Evolutionary conservation across 2,329 filamentous ascomycete species (phyloP).

Genomic region (Lasiodiplodia sp.): DNA sequence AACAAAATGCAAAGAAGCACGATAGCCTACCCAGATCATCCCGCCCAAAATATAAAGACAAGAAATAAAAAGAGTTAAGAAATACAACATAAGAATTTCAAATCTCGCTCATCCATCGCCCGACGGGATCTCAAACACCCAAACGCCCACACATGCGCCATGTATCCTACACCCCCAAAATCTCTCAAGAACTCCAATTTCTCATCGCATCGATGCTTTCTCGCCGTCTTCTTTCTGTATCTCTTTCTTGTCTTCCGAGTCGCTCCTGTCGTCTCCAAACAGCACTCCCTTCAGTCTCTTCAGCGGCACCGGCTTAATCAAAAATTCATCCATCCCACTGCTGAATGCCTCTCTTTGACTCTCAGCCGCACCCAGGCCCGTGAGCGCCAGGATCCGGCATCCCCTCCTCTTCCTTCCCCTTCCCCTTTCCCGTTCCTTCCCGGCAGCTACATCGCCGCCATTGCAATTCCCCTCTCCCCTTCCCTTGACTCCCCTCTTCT

Average conservation of each 20-base stretch:
- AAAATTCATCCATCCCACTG: conserved; percentile 55
- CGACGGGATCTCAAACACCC: neutral
- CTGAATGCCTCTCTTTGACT: conserved; percentile 53
- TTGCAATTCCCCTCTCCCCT: neutral
- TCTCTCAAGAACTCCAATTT: too few relatives aligned
- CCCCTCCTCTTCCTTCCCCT: neutral
- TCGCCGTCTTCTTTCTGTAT: neutral
- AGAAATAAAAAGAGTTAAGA: neutral
- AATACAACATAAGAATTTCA: neutral
- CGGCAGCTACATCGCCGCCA: neutral
- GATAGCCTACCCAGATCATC: neutral
- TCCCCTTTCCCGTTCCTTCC: conserved; percentile 28
- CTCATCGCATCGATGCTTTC: too few relatives aligned
- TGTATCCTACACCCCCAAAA: too few relatives aligned
- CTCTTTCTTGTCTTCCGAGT: neutral
- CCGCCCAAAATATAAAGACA: neutral
- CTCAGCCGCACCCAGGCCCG: conserved; percentile 52
- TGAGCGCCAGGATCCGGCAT: conserved; percentile 53
- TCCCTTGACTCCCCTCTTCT: conserved; percentile 2
- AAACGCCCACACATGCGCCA: neutral
- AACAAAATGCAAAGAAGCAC: neutral
- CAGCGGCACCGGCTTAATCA: conserved; percentile 54
- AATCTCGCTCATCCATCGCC: neutral
- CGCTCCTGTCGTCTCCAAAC: neutral
- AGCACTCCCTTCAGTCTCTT: neutral